These are phyloP conservation scores for Penicillium brevicompactum DNA, from an alignment of 2,329 filamentous ascomycete genomes.

Conservation along the genomic window DNA sequence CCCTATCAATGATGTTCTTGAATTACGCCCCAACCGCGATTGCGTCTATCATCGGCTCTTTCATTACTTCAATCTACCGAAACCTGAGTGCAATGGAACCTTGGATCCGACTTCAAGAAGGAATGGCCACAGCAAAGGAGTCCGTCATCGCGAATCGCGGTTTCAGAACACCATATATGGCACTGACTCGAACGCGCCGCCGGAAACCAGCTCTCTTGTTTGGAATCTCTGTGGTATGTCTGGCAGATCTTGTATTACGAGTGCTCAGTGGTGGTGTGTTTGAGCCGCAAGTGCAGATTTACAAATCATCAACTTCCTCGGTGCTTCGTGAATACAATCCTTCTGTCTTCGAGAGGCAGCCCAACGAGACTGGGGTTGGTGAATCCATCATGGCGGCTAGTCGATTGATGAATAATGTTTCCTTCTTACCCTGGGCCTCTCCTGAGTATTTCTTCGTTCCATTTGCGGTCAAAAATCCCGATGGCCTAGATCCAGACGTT, in stretches of 20 bases:
- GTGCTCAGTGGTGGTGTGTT: background rate
- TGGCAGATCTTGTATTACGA: background rate
- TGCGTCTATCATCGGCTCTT: conserved; percentile 20
- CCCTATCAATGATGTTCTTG: conserved; percentile 11
- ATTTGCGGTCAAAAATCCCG: background rate
- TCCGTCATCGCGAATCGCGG: conserved; percentile 17
- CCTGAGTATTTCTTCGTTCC: background rate
- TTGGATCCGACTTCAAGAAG: conserved; percentile 20
- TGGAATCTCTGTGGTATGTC: background rate
- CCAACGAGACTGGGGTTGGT: background rate
- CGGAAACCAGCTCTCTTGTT: background rate
- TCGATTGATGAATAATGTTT: background rate
- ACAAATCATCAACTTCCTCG: background rate
- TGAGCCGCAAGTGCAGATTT: background rate
- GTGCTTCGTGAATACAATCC: background rate
- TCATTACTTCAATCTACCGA: conserved; percentile 20
- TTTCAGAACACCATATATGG: conserved; percentile 7
- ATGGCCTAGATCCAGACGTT: background rate
- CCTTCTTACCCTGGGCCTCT: background rate
- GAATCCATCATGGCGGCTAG: background rate
- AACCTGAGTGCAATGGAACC: conserved; percentile 23
- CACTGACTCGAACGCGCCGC: background rate
- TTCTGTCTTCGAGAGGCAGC: background rate
- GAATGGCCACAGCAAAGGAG: conserved; percentile 8
- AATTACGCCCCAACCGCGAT: conserved; percentile 23